Base-by-base conservation (phyloP, 768 basidiomycete genomes). In the Omphalotus guepiniiformis region DNA sequence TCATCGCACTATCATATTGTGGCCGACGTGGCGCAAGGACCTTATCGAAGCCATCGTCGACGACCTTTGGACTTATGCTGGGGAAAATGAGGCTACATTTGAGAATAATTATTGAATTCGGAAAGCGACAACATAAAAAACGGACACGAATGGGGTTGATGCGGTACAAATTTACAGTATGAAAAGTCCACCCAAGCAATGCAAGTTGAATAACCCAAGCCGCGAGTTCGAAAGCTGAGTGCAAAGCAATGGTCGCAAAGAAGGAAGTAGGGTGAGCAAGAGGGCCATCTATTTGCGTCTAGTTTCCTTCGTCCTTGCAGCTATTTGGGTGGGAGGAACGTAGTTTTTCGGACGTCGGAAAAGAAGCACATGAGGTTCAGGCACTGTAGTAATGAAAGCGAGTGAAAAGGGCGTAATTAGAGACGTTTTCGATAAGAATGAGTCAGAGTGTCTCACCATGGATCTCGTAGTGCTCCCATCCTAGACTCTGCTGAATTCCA, bases 391-490 rank as follows among this genome's bases (percentile, higher is more conserved):
- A 26, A 21, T 35, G 16, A 47, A 36, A 21, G 43, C 29, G 41
- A 47, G 52, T 35, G 39, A 43, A 25, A 43, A 32, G 22, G 22
- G 27, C 15, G 16, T 22, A 38, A 46, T 40, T 38, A n/a, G 47
- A 41, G 39, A 45, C 15, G 43, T 30, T 27, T 8, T 39, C 27
- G 49, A 37, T 22, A 42, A 23, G 47, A 47, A 49, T 39, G 9
- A 44, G 21, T 29, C 38, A 16, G 23, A 21, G 13, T 21, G 39
- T 53, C 75, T 53, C 53, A 86, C 93, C 89, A 59, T 97, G 94
- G n/a, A 94, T 89, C 72, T 94, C 93, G 58, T 94, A 97, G 58
- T 96, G 93, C 60, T 91, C 88, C 93, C 94, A 98, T 3, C 94
- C 94, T 19, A 95, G 72, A 65, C 90, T 93, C 68, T 99, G 95